Evolutionary conservation across 78 protist species (phyloP), one percentile per base, ranked within the genome.

Genomic region (Cavenderia fasciculata): DNA sequence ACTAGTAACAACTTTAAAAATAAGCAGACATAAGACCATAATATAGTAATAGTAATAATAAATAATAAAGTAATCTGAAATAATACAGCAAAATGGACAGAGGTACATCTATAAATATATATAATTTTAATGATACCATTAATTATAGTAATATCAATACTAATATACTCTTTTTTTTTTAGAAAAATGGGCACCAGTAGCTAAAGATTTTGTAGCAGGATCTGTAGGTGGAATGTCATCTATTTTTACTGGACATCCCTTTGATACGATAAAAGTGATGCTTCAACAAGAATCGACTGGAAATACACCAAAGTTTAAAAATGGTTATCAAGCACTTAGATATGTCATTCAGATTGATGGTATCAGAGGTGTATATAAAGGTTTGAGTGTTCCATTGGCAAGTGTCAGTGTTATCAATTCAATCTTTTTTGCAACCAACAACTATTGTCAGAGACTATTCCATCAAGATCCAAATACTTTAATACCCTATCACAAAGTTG

Each of bases 191-290:
- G 43, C 25, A 21, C 31, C 33, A 18, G 41, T 68, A 3, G 77
- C 78, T 19, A 82, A 82, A 68, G 89, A 82, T 43, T 65, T 82
- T 54, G 31, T 82, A 25, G 75, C 89, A 36, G 89, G 89, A 19
- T 68, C 77, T 10, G 70, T 82, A n/a, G 75, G 71, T n/a, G 89
- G 89, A 7, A 68, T 66, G 76, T 68, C 59, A 7, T 23, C 71
- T 4, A 41, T 65, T 21, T 18, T 82, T 10, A 74, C 63, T 6
- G 89, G 89, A 21, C 89, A 82, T 43, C 89, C 89, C 21, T 82
- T 82, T 41, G 89, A 82, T 82, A 82, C 89, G 31, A 63, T 63
- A 16, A 68, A 69, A 29, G 89, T 82, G 2, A 65, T 82, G 68
- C 31, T 82, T 11, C 89, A 82, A 68, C 78, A 82, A 41, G 77